Conservation (phyloP, 2,329 filamentous ascomycete species). For the Fusarium sp. region DNA sequence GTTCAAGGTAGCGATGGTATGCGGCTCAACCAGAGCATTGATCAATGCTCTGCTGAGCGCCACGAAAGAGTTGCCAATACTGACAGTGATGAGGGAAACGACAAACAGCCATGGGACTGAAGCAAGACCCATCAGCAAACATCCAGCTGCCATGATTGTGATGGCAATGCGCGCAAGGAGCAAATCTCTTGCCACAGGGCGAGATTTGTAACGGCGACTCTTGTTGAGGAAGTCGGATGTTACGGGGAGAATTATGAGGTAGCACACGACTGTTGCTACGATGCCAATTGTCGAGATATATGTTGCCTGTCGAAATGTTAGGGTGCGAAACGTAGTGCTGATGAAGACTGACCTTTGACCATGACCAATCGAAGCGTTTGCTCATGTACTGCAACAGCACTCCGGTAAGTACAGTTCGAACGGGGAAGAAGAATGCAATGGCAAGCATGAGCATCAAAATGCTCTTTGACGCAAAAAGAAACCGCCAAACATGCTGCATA, state of each 20-base stretch:
- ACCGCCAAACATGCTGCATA: conserved; percentile 50
- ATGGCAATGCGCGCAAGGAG: conserved; percentile 50
- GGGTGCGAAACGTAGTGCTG: fast-evolving
- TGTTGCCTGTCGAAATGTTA: conserved; percentile 47
- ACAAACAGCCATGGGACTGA: conserved; percentile 48
- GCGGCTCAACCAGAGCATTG: conserved; percentile 62
- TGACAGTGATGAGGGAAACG: conserved; percentile 54
- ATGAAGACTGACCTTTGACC: conserved; percentile 49
- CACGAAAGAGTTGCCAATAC: conserved; percentile 55
- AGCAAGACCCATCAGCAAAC: conserved; percentile 51
- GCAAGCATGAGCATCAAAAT: conserved; percentile 52
- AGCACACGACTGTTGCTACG: conserved; percentile 49
- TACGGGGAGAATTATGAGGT: conserved; percentile 51
- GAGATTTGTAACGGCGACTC: conserved; percentile 38
- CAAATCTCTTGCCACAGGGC: conserved; percentile 52
- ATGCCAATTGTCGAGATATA: conserved; percentile 53
- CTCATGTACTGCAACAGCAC: conserved; percentile 63
- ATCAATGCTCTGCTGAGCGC: conserved; percentile 59
- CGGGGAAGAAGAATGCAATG: conserved; percentile 38
- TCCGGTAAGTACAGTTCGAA: conserved; percentile 46
- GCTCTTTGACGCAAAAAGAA: conserved; percentile 51
- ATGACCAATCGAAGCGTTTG: conserved; percentile 59
- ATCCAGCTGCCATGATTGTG: conserved; percentile 45
- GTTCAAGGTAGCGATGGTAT: conserved; percentile 64
- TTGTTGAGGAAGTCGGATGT: conserved; percentile 46